Evolutionary conservation across 1,139 yeast species (phyloP).

Genomic region (Geotrichum klebahnii): DNA sequence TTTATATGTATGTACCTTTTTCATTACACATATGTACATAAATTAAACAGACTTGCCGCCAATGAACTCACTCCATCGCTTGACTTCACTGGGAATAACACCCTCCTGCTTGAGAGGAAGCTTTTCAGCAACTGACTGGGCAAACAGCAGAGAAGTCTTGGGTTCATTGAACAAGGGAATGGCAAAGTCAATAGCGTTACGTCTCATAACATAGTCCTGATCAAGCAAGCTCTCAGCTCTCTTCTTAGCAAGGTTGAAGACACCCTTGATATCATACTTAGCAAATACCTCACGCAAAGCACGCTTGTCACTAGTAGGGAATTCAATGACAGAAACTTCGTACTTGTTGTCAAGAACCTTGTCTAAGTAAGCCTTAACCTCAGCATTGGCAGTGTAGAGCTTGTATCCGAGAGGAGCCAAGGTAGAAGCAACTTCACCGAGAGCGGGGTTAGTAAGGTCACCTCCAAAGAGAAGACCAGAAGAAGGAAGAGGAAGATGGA

Average conservation of each 20-base stretch:
- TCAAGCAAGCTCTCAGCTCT: constrained; percentile 83
- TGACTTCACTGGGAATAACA: constrained; percentile 75
- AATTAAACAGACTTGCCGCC: constrained; percentile 80
- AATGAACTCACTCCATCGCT: constrained; percentile 93
- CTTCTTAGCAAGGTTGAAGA: constrained; percentile 83
- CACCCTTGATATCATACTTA: constrained; percentile 74
- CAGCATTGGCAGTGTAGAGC: constrained; percentile 69
- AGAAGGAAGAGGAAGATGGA: constrained; percentile 87
- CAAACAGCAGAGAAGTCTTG: constrained; percentile 81
- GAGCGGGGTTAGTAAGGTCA: constrained; percentile 65
- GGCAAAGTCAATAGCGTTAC: constrained; percentile 97
- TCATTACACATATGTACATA: not conserved
- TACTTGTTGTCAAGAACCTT: constrained; percentile 39
- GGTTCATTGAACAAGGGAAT: constrained; percentile 96
- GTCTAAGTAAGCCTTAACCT: constrained; percentile 64
- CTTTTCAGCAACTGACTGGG: constrained; percentile 73
- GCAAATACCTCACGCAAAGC: constrained; percentile 90
- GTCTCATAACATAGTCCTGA: constrained; percentile 94
- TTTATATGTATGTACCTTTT: constrained; percentile 1
- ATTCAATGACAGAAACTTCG: constrained; percentile 62
- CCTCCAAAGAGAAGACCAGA: constrained; percentile 91
- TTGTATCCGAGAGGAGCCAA: constrained; percentile 75
- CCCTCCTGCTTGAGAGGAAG: constrained; percentile 50
- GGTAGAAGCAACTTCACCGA: constrained; percentile 68
- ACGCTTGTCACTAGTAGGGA: constrained; percentile 91